Conservation (phyloP, 2,329 filamentous ascomycete genomes). For the Dactylellina drechsleri region DNA sequence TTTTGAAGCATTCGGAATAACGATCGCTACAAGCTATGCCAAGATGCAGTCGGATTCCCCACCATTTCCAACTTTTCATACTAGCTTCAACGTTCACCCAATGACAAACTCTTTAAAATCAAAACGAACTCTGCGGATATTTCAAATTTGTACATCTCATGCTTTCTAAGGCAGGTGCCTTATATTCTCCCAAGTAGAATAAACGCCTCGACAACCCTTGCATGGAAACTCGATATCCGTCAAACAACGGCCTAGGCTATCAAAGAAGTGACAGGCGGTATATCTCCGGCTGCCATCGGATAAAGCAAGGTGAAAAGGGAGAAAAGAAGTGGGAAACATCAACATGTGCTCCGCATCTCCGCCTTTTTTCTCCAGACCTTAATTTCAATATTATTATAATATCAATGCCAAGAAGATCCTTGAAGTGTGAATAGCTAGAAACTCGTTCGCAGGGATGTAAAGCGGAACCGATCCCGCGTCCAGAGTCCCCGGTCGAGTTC, state of each 20-base stretch:
- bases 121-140: not conserved
- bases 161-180: slow-evolving; percentile 28
- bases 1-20: not conserved
- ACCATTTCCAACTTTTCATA: slow-evolving; percentile 18
- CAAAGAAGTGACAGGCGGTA: slow-evolving; percentile 40
- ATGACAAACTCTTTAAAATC: too few species aligned
- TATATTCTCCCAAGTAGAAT: slow-evolving; percentile 2
- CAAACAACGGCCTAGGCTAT: slow-evolving; percentile 20
- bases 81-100: slow-evolving; percentile 14
- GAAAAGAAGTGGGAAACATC: not conserved
- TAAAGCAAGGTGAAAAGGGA: not conserved
- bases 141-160: slow-evolving; percentile 15
- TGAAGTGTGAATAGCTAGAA: slow-evolving; percentile 1
- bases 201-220: slow-evolving; percentile 14
- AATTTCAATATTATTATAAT: not conserved
- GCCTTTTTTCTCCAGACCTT: slow-evolving; percentile 1
- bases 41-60: not conserved
- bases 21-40: slow-evolving; percentile 1
- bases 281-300: slow-evolving; percentile 37
- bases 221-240: slow-evolving; percentile 14
- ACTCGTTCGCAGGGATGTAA: slow-evolving; percentile 20
- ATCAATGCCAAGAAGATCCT: not conserved
- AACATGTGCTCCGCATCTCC: not conserved
- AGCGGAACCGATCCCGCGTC: slow-evolving; percentile 48
- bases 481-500: slow-evolving; percentile 12